Percentiles rank a stretch among this genome's conserved stretches.
Evolutionary conservation across 2,329 filamentous ascomycete genomes (phyloP).

Genomic region (Aspergillus pseudoviridinutans): DNA sequence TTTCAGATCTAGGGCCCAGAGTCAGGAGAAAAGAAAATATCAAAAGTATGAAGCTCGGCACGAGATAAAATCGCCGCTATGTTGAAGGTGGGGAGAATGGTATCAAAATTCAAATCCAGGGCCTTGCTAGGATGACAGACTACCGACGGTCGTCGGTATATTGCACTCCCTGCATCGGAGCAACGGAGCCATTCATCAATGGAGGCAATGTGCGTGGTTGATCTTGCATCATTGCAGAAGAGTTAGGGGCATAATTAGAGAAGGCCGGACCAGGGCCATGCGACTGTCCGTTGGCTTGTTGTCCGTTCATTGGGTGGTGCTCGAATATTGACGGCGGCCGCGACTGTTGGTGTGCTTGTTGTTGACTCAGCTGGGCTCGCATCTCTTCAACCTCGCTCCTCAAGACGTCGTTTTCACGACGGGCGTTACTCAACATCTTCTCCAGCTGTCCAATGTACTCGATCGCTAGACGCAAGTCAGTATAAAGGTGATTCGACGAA

Average conservation of each 20-base stretch:
- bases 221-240: slow-evolving; percentile 32
- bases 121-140: not conserved
- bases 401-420: slow-evolving; percentile 37
- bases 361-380: slow-evolving; percentile 37
- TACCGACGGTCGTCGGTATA: slow-evolving; percentile 48
- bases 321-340: slow-evolving; percentile 32
- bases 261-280: slow-evolving; percentile 28
- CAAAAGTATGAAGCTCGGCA: not conserved
- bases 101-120: not conserved
- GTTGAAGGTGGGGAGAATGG: not conserved
- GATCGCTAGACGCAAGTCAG: slow-evolving; percentile 35
- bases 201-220: slow-evolving; percentile 46
- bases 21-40: not conserved
- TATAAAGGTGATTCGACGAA: not conserved
- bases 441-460: slow-evolving; percentile 47
- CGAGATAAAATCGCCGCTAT: not conserved
- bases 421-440: slow-evolving; percentile 34
- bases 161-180: slow-evolving; percentile 49
- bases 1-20: slow-evolving; percentile 3
- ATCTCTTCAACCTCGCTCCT: slow-evolving; percentile 35
- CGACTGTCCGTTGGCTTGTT: slow-evolving; percentile 32
- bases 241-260: slow-evolving; percentile 24
- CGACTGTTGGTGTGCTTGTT: slow-evolving; percentile 30
- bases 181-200: slow-evolving; percentile 42
- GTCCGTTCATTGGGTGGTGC: slow-evolving; percentile 31